Conservation (phyloP, 345 rosid species). For the Physaria fendleri region DNA sequence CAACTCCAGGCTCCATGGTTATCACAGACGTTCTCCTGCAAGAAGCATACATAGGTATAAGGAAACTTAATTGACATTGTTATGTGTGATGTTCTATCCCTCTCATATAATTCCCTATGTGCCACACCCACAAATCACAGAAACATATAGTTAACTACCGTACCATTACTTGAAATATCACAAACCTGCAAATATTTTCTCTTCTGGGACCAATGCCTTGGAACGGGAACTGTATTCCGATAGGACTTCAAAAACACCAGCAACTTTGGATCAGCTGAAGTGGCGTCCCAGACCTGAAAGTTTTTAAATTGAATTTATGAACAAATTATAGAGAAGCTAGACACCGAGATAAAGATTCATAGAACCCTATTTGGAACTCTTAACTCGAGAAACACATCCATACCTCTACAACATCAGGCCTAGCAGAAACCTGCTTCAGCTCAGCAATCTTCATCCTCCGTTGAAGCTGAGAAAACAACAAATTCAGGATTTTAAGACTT, state of each 20-base stretch:
- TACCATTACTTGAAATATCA: conserved; percentile 16
- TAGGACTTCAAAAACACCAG: conserved; percentile 89
- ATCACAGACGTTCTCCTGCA: conserved; percentile 96
- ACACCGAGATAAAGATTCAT: neutral
- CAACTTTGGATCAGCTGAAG: conserved; percentile 92
- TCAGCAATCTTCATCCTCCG: conserved; percentile 93
- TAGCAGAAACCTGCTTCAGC: conserved; percentile 82
- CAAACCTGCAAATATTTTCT: conserved; percentile 98
- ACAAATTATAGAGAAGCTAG: neutral
- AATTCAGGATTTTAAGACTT: neutral
- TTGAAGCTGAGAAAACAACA: conserved; percentile 54
- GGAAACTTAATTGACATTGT: conserved; percentile 78
- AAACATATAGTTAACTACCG: conserved; percentile 31
- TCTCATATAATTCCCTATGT: conserved; percentile 40
- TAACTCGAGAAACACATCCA: neutral
- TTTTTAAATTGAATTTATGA: neutral
- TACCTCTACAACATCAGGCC: conserved; percentile 99
- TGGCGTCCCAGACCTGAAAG: conserved; percentile 98
- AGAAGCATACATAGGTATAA: conserved; percentile 97
- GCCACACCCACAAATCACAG: conserved; percentile 42
- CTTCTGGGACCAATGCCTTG: conserved; percentile 99
- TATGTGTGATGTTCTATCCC: conserved; percentile 39
- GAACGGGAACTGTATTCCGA: conserved; percentile 94
- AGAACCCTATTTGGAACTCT: neutral
- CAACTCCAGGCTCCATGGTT: conserved; percentile 91